Conservation (phyloP, 345 rosid genomes). For the Aquilaria malaccensis region DNA sequence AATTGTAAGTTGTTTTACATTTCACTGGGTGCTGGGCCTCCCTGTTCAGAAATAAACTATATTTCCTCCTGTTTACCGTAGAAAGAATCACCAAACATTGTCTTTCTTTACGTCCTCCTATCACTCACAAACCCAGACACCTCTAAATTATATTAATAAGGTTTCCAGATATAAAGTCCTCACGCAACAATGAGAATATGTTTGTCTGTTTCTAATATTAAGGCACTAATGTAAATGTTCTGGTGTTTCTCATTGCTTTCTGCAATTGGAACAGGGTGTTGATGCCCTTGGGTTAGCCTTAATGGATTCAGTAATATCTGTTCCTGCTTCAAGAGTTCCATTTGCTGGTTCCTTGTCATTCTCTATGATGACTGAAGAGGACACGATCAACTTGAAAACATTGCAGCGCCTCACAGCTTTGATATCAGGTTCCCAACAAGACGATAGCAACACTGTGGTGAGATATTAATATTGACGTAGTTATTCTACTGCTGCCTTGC, state of each 20-base stretch:
- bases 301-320: conserved; percentile 51
- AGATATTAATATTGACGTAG: conserved; percentile 6
- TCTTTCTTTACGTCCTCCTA: no score
- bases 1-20: no score
- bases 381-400: conserved; percentile 59
- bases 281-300: conserved; percentile 89
- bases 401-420: conserved; percentile 59
- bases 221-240: neutral
- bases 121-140: no score
- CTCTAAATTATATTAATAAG: no score
- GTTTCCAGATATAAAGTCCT: neutral
- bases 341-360: conserved; percentile 32
- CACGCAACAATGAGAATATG: conserved; percentile 4
- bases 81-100: no score
- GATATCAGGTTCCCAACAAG: conserved; percentile 43
- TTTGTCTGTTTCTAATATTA: neutral
- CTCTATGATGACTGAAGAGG: conserved; percentile 66
- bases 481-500: no score
- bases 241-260: conserved; percentile 12
- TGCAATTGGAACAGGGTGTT: conserved; percentile 49
- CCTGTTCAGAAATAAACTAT: no score
- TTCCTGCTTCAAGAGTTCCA: conserved; percentile 37
- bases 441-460: conserved; percentile 31
- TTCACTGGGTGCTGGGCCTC: no score
- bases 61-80: no score